Evolutionary conservation across 1,139 yeast genomes (phyloP), one percentile per base, ranked within the genome.

Genomic region (Yamadazyma dendronema): DNA sequence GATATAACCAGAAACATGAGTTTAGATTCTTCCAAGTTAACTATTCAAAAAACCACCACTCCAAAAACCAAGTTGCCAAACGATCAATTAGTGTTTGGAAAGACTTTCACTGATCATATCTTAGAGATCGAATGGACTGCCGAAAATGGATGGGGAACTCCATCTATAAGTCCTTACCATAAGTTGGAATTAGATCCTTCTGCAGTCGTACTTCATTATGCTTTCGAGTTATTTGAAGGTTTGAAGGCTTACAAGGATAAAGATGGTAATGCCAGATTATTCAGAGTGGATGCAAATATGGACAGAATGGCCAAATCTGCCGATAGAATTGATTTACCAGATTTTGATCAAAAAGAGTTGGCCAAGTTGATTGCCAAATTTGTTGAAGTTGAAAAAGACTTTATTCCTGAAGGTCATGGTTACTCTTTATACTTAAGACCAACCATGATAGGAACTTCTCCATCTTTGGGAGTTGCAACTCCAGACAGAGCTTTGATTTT

Each of bases 161-260:
- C 98, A 30, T 77, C 77, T 54, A 90, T 92, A 59, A 77, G 77
- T 51, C 97, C 97, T 23, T 89, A 87, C 64, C 92, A 82, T 40
- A 77, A 79, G 35, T 66, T 92, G 41, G 53, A 69, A 14, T 64
- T 92, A 40, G 96, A 89, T 54, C 98, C 98, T 26, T 81, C 97
- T 11, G 66, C 94, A 10, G 77, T 82, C 56, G 97, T 90, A 25
- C 80, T 92, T 65, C 98, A 92, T 67, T 92, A 92, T 55, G 92
- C 96, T 1, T 92, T 92, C 57, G 96, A 89, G 62, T 77, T 92
- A 48, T 92, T 92, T 53, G 98, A 92, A 71, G 98, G 98, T 48
- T 74, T 92, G 74, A 92, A 92, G 72, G 97, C 97, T 6, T 92
- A 89, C 74, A 76, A 79, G 52, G 90, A 84, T 47, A 53, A 65